Conservation (phyloP, 2,329 filamentous ascomycete genomes). For the Aspergillus awamori region DNA sequence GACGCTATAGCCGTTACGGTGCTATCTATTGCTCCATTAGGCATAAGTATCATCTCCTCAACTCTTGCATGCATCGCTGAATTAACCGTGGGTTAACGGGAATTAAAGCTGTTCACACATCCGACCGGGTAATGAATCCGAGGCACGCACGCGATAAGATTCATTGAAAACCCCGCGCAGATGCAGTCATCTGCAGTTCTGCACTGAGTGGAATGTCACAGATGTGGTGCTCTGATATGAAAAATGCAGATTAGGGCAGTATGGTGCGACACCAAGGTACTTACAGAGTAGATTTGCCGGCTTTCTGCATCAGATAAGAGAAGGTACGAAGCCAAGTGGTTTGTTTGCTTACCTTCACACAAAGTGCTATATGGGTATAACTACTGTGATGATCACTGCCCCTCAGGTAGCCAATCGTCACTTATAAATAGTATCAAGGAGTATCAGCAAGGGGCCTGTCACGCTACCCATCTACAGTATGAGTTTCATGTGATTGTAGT, state of each 20-base stretch:
- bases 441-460: not conserved
- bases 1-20: too few relatives aligned
- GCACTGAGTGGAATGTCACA: not conserved
- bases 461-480: not conserved
- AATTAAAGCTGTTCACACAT: not conserved
- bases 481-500: not conserved
- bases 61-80: too few relatives aligned
- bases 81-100: too few relatives aligned
- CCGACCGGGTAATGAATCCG: not conserved
- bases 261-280: not conserved
- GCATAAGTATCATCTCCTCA: too few relatives aligned
- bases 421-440: not conserved
- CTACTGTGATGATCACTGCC: not conserved
- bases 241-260: not conserved
- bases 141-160: conserved; percentile 4
- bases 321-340: too few relatives aligned
- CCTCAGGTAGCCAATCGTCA: not conserved
- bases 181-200: conserved; percentile 6
- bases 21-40: too few relatives aligned
- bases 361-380: not conserved
- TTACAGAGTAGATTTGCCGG: not conserved
- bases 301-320: too few relatives aligned
- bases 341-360: not conserved
- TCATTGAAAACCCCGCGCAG: not conserved
- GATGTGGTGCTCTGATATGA: not conserved